Conservation (phyloP, 306 rosid genomes). For the Psophocarpus tetragonolobus region DNA sequence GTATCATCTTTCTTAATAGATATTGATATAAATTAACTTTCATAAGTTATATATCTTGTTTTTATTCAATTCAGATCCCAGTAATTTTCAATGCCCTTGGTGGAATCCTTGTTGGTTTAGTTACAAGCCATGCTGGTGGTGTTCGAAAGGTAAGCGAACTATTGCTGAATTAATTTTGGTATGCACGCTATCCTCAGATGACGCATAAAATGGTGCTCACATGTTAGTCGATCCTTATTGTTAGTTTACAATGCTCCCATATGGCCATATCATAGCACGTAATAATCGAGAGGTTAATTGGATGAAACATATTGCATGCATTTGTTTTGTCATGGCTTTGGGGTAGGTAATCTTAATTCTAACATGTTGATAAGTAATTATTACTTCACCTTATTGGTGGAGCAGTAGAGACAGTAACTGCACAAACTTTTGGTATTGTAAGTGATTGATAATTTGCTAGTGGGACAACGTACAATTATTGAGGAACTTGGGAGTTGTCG, state of each 20-base stretch:
- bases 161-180: conserved; percentile 2
- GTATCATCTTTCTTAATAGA: too few species aligned
- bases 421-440: not conserved
- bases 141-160: conserved; percentile 80
- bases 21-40: conserved; percentile 26
- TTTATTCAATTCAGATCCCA: conserved; percentile 67
- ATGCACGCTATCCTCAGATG: not conserved
- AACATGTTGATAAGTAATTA: not conserved
- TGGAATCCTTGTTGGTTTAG: conserved; percentile 95
- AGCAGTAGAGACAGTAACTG: conserved; percentile 3
- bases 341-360: not conserved
- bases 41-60: not conserved
- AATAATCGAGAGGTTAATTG: conserved; percentile 6
- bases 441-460: conserved; percentile 3
- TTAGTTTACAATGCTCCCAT: not conserved
- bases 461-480: not conserved
- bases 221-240: not conserved
- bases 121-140: conserved; percentile 91
- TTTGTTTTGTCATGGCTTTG: not conserved
- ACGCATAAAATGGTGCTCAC: not conserved
- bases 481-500: conserved; percentile 5
- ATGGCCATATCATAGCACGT: too few species aligned
- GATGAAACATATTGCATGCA: not conserved
- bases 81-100: conserved; percentile 84
- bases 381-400: not conserved